Conservation (phyloP, 1,139 yeast species). For the Debaryomyces subglobosus region DNA sequence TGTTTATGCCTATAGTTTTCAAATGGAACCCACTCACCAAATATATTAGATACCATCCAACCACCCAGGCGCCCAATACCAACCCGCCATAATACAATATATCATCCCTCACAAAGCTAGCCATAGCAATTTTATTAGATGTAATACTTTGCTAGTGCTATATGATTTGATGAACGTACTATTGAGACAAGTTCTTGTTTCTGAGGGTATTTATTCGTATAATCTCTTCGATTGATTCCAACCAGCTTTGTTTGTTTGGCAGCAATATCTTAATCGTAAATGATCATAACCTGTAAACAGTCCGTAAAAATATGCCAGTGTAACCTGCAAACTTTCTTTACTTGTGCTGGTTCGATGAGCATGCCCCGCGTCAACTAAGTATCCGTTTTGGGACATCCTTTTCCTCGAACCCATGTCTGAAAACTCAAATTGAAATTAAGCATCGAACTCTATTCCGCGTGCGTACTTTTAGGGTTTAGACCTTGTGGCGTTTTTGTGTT, state of each 20-base stretch:
- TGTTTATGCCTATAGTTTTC: slow-evolving; percentile 36
- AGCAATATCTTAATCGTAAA: slow-evolving; percentile 2
- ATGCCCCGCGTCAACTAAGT: not conserved
- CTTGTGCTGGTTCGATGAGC: not conserved
- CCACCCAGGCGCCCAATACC: slow-evolving; percentile 22
- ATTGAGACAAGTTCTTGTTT: not conserved
- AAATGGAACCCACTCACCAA: slow-evolving; percentile 38
- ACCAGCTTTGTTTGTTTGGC: slow-evolving; percentile 5
- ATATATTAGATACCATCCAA: slow-evolving; percentile 33
- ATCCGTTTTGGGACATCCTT: not conserved
- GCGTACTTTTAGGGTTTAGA: slow-evolving; percentile 18
- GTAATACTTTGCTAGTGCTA: not conserved
- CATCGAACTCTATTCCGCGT: slow-evolving; percentile 16
- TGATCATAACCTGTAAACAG: not conserved
- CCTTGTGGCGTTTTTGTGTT: slow-evolving; percentile 14
- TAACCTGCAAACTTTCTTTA: not conserved
- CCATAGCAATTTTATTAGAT: not conserved
- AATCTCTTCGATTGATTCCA: not conserved
- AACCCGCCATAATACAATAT: not conserved
- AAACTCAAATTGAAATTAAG: not conserved
- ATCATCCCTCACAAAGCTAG: not conserved
- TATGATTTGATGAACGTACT: not conserved
- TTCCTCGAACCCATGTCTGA: not conserved
- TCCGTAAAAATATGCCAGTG: not conserved
- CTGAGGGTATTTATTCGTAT: not conserved